Base-by-base conservation (phyloP, 495 filamentous ascomycete species). In the Lophium mytilinum region DNA sequence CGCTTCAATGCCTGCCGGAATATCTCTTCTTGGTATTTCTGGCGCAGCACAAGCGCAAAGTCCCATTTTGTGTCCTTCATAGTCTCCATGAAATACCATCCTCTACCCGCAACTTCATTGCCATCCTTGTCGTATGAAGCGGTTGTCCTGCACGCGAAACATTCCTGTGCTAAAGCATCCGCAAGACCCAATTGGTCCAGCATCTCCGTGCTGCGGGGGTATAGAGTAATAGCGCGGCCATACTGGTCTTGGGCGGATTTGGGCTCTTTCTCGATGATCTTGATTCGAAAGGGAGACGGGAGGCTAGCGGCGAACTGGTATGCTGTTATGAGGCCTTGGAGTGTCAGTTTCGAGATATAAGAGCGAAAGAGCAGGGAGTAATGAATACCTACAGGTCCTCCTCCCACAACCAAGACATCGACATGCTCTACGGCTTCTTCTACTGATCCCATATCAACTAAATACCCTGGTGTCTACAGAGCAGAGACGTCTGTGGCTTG, bases 91-190 rank as follows among this genome's bases (percentile, higher is more conserved):
- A 71, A 69, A 35, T 47, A 11, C 70, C 69, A 68, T 7, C 70
- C 62, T 21, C 73, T 60, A 1, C 69, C 69, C 4, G 66, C 42
- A 8, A 73, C 62, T 56, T 66, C 62, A 17, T 75, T 58, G 12
- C 75, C 74, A 56, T 74, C 55, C 39, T 71, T 71, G 36, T 76
- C 61, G 63, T 80, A 83, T 3, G 73, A 69, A 0, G 72, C 73
- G 0, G 72, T 76, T 14, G 71, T 62, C 15, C 73, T 64, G 46
- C 74, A 77, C n/a, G 76, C 73, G 60, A 80, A 80, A 35, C 77
- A 79, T 42, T 75, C 61, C 64, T 81, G 78, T 1, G 69, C 65
- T 41, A 80, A 67, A 11, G 66, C 56, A 1, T 78, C 75, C 15
- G 72, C 67, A 10, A 78, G 67, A 30, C 72, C 73, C 0, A 79